phyloP scores from a whole-genome alignment of 441 rosid species.

The Omphalea diandra region DNA sequence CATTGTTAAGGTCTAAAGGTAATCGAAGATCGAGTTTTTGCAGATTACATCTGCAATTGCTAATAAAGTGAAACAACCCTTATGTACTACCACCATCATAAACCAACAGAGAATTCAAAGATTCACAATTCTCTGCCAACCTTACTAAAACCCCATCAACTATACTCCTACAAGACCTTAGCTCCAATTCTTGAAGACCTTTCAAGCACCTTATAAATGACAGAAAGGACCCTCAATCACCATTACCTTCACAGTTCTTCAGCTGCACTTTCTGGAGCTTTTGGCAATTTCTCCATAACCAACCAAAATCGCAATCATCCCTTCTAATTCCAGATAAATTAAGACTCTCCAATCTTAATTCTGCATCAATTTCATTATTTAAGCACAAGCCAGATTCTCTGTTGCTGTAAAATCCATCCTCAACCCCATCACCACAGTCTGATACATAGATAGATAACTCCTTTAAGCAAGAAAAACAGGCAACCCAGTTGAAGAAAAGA shows the following conservation, averaged over 20 bases:
- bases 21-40: constrained; percentile 65
- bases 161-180: constrained; percentile 63
- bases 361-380: constrained; percentile 37
- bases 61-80: constrained; percentile 64
- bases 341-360: constrained; percentile 53
- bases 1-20: constrained; percentile 76
- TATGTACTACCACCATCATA: constrained; percentile 78
- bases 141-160: constrained; percentile 50
- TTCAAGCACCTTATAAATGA: constrained; percentile 42
- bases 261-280: constrained; percentile 57
- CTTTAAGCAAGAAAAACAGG: constrained; percentile 49
- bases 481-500: constrained; percentile 54
- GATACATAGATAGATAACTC: constrained; percentile 46
- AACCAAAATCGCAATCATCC: constrained; percentile 51
- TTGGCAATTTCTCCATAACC: constrained; percentile 67
- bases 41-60: constrained; percentile 45
- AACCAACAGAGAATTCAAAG: constrained; percentile 59
- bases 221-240: constrained; percentile 52
- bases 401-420: constrained; percentile 6
- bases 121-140: constrained; percentile 54
- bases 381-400: constrained; percentile 22
- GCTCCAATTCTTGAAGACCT: constrained; percentile 59
- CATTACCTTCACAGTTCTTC: constrained; percentile 64
- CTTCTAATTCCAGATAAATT: constrained; percentile 52
- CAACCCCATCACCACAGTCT: constrained; percentile 25